These are phyloP conservation scores for Sanghuangporus sanghuang DNA, from an alignment of 1,284 basidiomycete species.

Conservation along the genomic window DNA sequence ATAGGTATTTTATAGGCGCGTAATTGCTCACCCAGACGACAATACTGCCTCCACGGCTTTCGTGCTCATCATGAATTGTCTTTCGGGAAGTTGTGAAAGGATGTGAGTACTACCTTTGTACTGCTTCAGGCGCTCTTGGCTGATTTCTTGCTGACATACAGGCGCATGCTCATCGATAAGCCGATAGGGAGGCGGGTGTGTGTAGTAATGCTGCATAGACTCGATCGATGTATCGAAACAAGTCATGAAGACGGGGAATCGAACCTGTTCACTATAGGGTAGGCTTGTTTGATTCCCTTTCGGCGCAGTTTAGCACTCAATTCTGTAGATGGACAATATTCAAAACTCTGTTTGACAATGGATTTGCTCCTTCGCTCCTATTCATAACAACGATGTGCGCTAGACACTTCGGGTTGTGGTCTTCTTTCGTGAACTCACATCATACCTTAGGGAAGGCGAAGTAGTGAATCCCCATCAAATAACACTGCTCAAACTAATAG, in stretches of 20 bases:
- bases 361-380: constrained; percentile 32
- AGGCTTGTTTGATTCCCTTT: constrained; percentile 18
- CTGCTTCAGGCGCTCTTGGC: constrained; percentile 6
- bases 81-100: constrained; percentile 47
- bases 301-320: constrained; percentile 9
- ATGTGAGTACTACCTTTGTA: constrained; percentile 42
- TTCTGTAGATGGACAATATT: constrained; percentile 36
- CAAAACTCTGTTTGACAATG: constrained; percentile 31
- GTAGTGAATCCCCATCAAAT: constrained; percentile 80
- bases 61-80: constrained; percentile 70
- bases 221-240: constrained; percentile 61
- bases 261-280: constrained; percentile 76
- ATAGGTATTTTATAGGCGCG: constrained; percentile 45
- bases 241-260: constrained; percentile 55
- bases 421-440: constrained; percentile 44
- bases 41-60: constrained; percentile 58
- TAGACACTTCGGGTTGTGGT: constrained; percentile 24
- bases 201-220: constrained; percentile 56
- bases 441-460: constrained; percentile 60
- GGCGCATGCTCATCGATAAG: constrained; percentile 46
- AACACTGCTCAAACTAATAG: constrained; percentile 78
- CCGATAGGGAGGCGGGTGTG: constrained; percentile 56
- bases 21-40: constrained; percentile 63
- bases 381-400: constrained; percentile 32
- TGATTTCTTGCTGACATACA: constrained; percentile 22